Evolutionary conservation across 1,139 yeast species (phyloP).

Genomic region (Debaryomyces robertsiae): DNA sequence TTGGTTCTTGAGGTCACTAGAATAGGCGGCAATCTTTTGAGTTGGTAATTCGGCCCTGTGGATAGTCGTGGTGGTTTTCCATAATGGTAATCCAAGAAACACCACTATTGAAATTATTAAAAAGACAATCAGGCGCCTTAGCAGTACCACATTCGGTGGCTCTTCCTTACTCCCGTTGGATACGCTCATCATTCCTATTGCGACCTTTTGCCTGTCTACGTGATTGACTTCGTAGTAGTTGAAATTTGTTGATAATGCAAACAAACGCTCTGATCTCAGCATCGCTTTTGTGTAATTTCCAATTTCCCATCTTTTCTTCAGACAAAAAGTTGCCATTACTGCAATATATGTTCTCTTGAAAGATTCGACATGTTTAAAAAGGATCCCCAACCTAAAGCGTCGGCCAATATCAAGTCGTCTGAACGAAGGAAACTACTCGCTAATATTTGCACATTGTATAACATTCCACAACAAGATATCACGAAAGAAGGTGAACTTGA

Average conservation of each 20-base stretch:
- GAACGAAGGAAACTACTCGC: slow-evolving; percentile 68
- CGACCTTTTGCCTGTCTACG: neutral
- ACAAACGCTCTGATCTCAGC: neutral
- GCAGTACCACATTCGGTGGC: neutral
- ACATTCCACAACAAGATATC: slow-evolving; percentile 46
- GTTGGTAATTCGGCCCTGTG: slow-evolving; percentile 75
- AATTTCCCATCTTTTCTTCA: too few species aligned
- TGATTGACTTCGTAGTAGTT: neutral
- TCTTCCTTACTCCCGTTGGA: slow-evolving; percentile 1
- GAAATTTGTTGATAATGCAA: neutral
- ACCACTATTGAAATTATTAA: slow-evolving; percentile 41
- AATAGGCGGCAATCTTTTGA: slow-evolving; percentile 48
- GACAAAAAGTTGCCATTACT: neutral
- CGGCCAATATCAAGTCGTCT: slow-evolving; percentile 78
- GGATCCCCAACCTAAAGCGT: slow-evolving; percentile 67
- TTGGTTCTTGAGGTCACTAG: slow-evolving; percentile 34
- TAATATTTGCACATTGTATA: slow-evolving; percentile 48
- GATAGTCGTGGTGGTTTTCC: slow-evolving; percentile 69
- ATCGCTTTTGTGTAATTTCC: neutral
- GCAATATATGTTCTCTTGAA: neutral
- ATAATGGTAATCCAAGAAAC: slow-evolving; percentile 71
- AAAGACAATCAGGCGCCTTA: slow-evolving; percentile 13
- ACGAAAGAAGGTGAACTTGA: slow-evolving; percentile 48
- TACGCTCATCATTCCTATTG: neutral
- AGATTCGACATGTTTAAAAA: slow-evolving; percentile 58